These are phyloP conservation scores for Kurtzmaniella fragi DNA, from an alignment of 805 yeast genomes.

Conservation along the genomic window DNA sequence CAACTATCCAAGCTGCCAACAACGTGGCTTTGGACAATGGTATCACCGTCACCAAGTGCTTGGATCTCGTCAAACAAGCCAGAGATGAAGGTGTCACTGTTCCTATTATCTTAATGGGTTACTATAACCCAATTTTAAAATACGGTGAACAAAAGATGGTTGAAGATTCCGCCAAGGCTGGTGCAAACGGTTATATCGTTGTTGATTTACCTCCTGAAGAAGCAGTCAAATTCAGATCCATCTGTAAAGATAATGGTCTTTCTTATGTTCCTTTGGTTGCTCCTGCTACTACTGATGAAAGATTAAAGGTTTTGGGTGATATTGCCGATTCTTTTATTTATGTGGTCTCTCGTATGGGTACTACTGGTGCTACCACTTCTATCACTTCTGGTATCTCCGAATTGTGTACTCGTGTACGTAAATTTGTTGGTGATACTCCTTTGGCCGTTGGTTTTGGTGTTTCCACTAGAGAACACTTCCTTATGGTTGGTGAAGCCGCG, in stretches of 20 bases:
- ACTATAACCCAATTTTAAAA: conserved; percentile 87
- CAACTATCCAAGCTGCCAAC: conserved; percentile 90
- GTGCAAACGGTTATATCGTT: conserved; percentile 91
- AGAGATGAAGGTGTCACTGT: conserved; percentile 78
- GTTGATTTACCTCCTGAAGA: conserved; percentile 99
- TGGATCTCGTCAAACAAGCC: conserved; percentile 71
- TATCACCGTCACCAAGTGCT: conserved; percentile 60
- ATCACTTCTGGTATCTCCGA: conserved; percentile 60
- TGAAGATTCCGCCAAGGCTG: conserved; percentile 74
- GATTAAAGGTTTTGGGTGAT: conserved; percentile 69
- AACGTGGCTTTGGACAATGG: conserved; percentile 79
- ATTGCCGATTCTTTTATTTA: conserved; percentile 95
- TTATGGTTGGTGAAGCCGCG: conserved; percentile 70
- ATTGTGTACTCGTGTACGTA: conserved; percentile 71
- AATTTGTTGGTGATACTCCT: conserved; percentile 52
- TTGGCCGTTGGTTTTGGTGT: conserved; percentile 98
- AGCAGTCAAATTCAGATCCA: conserved; percentile 78
- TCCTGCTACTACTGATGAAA: conserved; percentile 90
- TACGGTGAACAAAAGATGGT: conserved; percentile 87
- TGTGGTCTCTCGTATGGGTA: conserved; percentile 97
- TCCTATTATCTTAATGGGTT: conserved; percentile 94
- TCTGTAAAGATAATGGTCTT: conserved; percentile 62
- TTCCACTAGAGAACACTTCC: conserved; percentile 85
- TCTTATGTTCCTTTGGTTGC: conserved; percentile 93
- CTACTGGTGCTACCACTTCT: conserved; percentile 81